Conservation (phyloP, 306 rosid species). For the Alnus rubra region DNA sequence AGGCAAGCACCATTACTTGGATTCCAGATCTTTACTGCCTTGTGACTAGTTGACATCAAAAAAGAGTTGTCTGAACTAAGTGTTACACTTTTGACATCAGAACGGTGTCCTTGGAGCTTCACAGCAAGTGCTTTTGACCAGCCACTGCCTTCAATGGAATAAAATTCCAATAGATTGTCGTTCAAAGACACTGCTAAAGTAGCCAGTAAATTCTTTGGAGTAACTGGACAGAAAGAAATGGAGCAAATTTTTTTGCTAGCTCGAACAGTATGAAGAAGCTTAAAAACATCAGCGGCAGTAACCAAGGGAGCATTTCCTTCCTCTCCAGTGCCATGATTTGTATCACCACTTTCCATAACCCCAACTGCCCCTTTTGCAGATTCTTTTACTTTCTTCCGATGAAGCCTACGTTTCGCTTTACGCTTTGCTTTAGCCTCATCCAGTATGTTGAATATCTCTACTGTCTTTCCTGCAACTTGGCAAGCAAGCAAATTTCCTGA, state of each 20-base stretch:
- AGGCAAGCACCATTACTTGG: slow-evolving; percentile 93
- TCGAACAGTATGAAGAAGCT: slow-evolving; percentile 75
- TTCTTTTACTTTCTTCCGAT: slow-evolving; percentile 84
- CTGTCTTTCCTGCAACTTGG: slow-evolving; percentile 86
- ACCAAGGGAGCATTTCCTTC: slow-evolving; percentile 43
- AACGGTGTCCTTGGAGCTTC: slow-evolving; percentile 93
- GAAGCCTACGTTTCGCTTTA: slow-evolving; percentile 84
- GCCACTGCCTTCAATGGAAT: slow-evolving; percentile 59
- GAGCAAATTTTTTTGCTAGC: slow-evolving; percentile 92
- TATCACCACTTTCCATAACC: slow-evolving; percentile 45
- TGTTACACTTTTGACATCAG: slow-evolving; percentile 82
- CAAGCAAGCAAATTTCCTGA: slow-evolving; percentile 83
- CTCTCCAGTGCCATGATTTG: slow-evolving; percentile 42
- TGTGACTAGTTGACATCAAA: slow-evolving; percentile 96
- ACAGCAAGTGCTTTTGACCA: slow-evolving; percentile 54
- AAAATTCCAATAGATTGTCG: slow-evolving; percentile 77
- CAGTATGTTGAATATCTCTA: slow-evolving; percentile 77
- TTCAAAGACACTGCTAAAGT: slow-evolving; percentile 87
- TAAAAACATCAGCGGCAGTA: slow-evolving; percentile 76
- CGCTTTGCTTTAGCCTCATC: slow-evolving; percentile 80
- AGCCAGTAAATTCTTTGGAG: slow-evolving; percentile 69
- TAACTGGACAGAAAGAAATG: slow-evolving; percentile 74
- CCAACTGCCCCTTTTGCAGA: slow-evolving; percentile 50
- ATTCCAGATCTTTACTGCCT: slow-evolving; percentile 91
- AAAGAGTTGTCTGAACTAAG: slow-evolving; percentile 86